Conservation (phyloP, 306 rosid species). For the Gastrolobium villosum region DNA sequence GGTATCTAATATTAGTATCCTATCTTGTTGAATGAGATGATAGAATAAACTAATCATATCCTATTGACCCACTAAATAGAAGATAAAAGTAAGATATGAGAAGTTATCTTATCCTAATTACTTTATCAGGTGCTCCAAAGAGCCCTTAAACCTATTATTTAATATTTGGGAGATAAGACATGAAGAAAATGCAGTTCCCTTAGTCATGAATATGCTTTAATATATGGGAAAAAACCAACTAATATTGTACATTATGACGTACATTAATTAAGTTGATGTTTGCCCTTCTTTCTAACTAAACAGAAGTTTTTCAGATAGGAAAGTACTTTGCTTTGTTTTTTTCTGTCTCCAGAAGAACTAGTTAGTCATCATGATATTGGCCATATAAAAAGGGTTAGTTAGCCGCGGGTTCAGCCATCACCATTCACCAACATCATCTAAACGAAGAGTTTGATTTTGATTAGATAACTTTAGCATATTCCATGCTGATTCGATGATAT, state of each 20-base stretch:
- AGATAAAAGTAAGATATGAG: no score
- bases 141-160: no score
- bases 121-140: no score
- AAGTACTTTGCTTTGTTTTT: slow-evolving; percentile 1
- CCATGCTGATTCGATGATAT: slow-evolving; percentile 41
- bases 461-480: slow-evolving; percentile 40
- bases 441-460: background rate
- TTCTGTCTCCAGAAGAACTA: background rate
- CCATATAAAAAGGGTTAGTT: slow-evolving; percentile 1
- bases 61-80: no score
- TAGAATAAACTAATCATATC: no score
- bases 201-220: slow-evolving; percentile 36
- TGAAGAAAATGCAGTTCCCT: slow-evolving; percentile 39
- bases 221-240: background rate
- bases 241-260: background rate
- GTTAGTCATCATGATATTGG: background rate
- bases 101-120: no score
- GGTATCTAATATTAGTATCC: no score
- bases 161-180: slow-evolving; percentile 33
- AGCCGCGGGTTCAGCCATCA: background rate
- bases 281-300: background rate
- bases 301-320: background rate
- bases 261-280: slow-evolving; percentile 22
- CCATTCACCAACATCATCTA: slow-evolving; percentile 5
- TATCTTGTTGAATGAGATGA: no score